Evolutionary conservation across 2,329 filamentous ascomycete species (phyloP).

Genomic region (Fusarium algeriense): DNA sequence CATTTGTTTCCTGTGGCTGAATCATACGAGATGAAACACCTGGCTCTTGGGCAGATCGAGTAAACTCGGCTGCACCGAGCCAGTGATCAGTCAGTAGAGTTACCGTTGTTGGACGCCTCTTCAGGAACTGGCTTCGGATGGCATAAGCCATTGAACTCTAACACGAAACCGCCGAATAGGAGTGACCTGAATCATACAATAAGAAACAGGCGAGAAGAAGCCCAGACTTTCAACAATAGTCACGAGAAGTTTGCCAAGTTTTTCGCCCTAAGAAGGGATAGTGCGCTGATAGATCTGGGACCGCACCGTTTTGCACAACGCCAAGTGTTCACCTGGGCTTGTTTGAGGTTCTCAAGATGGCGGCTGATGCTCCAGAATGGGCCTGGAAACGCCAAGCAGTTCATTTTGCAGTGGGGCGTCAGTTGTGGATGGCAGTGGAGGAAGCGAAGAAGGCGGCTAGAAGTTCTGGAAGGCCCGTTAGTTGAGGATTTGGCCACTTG

Average conservation of each 20-base stretch:
- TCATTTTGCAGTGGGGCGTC: conserved; percentile 10
- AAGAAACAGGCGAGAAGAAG: not conserved
- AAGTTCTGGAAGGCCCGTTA: conserved; percentile 16
- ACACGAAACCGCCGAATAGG: conserved; percentile 16
- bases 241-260: conserved; percentile 6
- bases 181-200: conserved; percentile 10
- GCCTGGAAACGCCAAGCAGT: conserved; percentile 35
- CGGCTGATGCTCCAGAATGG: conserved; percentile 27
- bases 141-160: conserved; percentile 28
- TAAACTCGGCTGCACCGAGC: conserved; percentile 11
- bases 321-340: conserved; percentile 15
- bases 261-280: conserved; percentile 19
- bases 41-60: conserved; percentile 12
- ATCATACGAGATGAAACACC: conserved; percentile 9
- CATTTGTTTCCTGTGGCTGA: not conserved
- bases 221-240: conserved; percentile 2
- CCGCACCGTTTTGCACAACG: conserved; percentile 26
- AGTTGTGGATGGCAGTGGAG: not conserved
- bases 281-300: conserved; percentile 24
- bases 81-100: conserved; percentile 20
- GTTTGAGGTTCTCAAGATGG: conserved; percentile 25
- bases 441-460: conserved; percentile 10
- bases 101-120: not conserved
- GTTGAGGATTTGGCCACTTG: conserved; percentile 5
- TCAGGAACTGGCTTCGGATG: conserved; percentile 24